Percentiles rank a stretch among this genome's conserved stretches.
These are phyloP conservation scores for Eucalyptus curtisii DNA, from an alignment of 345 rosid species.

Conservation along the genomic window DNA sequence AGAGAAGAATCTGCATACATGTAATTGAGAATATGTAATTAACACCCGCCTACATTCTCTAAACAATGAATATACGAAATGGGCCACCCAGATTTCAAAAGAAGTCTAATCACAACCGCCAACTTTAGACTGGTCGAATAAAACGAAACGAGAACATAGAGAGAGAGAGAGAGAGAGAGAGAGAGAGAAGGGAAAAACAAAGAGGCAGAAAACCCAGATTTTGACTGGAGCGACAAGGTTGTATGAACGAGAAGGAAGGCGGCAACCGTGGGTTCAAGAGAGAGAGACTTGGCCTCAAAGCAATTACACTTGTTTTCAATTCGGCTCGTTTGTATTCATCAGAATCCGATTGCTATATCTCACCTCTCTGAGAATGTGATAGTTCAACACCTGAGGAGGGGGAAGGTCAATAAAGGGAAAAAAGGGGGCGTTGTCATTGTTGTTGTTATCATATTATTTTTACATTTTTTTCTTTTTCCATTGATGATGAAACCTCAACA, in stretches of 20 bases:
- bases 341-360: constrained; percentile 3
- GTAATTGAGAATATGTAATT: neutral
- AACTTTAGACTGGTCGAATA: neutral
- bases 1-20: neutral
- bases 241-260: neutral
- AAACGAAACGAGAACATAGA: neutral
- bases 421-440: neutral
- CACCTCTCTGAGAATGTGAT: constrained; percentile 20
- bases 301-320: neutral
- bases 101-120: neutral
- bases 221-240: neutral
- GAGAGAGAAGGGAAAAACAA: neutral
- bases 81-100: neutral
- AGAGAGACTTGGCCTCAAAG: neutral
- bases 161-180: neutral
- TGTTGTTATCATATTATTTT: neutral
- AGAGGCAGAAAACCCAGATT: neutral
- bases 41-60: neutral
- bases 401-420: neutral
- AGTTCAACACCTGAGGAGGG: constrained; percentile 7
- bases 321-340: neutral
- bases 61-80: neutral
- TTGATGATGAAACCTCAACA: constrained; percentile 5
- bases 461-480: neutral
- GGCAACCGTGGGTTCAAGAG: neutral